Evolutionary conservation across 768 basidiomycete genomes (phyloP).

Genomic region (Hydnum rufescens): DNA sequence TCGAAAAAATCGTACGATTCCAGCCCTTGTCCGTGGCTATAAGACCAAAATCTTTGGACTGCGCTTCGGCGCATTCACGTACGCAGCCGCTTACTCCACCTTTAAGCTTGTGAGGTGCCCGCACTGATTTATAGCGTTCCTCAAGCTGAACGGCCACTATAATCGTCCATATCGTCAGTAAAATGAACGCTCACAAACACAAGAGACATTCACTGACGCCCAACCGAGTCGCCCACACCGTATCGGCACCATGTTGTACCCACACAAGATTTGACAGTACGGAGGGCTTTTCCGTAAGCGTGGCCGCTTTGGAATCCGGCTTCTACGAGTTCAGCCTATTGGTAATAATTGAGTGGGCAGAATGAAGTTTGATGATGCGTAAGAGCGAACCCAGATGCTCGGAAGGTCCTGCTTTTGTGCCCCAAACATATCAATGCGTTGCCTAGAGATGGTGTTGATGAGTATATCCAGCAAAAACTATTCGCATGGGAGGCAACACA

Average conservation of each 20-base stretch:
- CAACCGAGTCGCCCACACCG: slow-evolving; percentile 56
- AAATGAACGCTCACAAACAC: background rate
- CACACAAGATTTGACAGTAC: slow-evolving; percentile 64
- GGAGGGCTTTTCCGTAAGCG: slow-evolving; percentile 46
- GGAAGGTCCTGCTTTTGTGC: slow-evolving; percentile 50
- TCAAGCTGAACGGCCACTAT: slow-evolving; percentile 47
- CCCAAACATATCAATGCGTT: slow-evolving; percentile 54
- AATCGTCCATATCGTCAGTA: background rate
- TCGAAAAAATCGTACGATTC: slow-evolving; percentile 27
- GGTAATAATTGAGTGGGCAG: background rate
- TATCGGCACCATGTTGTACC: slow-evolving; percentile 44
- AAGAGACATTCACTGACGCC: slow-evolving; percentile 17
- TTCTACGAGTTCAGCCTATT: slow-evolving; percentile 24
- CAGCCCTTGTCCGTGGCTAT: slow-evolving; percentile 69
- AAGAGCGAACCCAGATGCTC: slow-evolving; percentile 30
- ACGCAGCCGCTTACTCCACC: slow-evolving; percentile 59
- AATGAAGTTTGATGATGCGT: background rate
- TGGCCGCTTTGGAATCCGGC: slow-evolving; percentile 63
- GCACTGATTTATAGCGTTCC: slow-evolving; percentile 35
- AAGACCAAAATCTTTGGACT: slow-evolving; percentile 52
- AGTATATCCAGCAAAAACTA: background rate
- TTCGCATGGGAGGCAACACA: background rate
- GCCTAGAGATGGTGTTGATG: slow-evolving; percentile 20
- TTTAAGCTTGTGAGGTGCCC: slow-evolving; percentile 55
- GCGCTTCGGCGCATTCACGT: slow-evolving; percentile 61